Percentiles rank a stretch among this genome's conserved stretches.
Evolutionary conservation across 495 filamentous ascomycete genomes (phyloP).

Genomic region (Eremomyces bilateralis): DNA sequence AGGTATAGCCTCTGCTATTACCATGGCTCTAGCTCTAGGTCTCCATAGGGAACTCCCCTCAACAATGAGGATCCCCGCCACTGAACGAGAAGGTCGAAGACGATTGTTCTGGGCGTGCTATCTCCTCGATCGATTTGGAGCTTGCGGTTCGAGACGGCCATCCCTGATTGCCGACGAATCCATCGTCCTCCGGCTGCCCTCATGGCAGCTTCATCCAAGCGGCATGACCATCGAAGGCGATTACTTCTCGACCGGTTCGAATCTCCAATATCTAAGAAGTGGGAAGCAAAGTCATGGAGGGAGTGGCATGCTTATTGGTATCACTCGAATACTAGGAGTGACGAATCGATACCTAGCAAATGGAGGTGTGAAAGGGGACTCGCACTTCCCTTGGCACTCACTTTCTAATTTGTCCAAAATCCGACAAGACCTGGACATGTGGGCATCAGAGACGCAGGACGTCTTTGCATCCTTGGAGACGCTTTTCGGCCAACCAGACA

Average conservation of each 20-base stretch:
- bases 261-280: constrained; percentile 43
- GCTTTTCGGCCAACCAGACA: constrained; percentile 56
- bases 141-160: constrained; percentile 57
- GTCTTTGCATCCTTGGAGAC: constrained; percentile 53
- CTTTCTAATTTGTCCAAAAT: constrained; percentile 70
- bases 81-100: constrained; percentile 51
- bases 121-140: constrained; percentile 57
- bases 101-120: constrained; percentile 72
- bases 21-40: constrained; percentile 60
- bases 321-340: constrained; percentile 58
- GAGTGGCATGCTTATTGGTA: constrained; percentile 57
- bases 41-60: constrained; percentile 46
- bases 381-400: constrained; percentile 75
- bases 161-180: constrained; percentile 54
- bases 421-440: constrained; percentile 61
- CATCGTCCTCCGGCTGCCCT: constrained; percentile 48
- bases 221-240: constrained; percentile 44
- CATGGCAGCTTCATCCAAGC: constrained; percentile 34
- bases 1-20: constrained; percentile 44
- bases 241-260: constrained; percentile 52
- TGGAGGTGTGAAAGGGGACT: constrained; percentile 70
- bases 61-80: constrained; percentile 29
- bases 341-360: constrained; percentile 67
- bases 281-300: constrained; percentile 47
- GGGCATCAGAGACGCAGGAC: constrained; percentile 62